phyloP scores from a whole-genome alignment of 2,329 filamentous ascomycete species.

The Pestalotiopsis sp. region DNA sequence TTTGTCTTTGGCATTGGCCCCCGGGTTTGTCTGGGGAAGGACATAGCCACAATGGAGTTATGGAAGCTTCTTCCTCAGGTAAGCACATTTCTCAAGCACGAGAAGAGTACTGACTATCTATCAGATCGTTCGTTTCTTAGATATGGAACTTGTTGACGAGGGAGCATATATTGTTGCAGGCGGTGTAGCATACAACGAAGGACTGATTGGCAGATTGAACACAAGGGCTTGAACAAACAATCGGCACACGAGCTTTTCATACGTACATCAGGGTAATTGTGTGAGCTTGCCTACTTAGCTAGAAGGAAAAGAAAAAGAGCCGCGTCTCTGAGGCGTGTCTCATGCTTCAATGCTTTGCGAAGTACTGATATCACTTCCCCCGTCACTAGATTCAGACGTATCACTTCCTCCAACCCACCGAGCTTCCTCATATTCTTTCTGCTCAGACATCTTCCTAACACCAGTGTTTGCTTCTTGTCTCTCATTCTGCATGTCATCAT shows the following conservation, averaged over 20 bases:
- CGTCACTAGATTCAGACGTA: constrained; percentile 5
- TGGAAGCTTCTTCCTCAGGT: constrained; percentile 21
- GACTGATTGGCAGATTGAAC: constrained; percentile 10
- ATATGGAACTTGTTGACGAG: constrained; percentile 19
- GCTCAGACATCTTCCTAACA: background rate
- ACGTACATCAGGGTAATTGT: too few species aligned
- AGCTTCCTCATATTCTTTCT: background rate
- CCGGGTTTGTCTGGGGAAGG: constrained; percentile 26
- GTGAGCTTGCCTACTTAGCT: too few species aligned
- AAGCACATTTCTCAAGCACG: background rate
- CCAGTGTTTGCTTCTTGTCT: constrained; percentile 12
- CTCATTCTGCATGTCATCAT: constrained; percentile 32
- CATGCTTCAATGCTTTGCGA: background rate
- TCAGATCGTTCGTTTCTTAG: constrained; percentile 22
- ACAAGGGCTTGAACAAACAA: background rate
- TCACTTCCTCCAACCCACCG: background rate
- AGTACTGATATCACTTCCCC: background rate
- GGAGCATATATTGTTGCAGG: constrained; percentile 22
- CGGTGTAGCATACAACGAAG: constrained; percentile 22
- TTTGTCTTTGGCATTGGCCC: constrained; percentile 25
- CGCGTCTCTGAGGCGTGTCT: background rate
- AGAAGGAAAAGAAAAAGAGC: background rate
- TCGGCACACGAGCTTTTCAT: background rate
- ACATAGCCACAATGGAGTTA: constrained; percentile 27
- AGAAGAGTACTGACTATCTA: background rate